Evolutionary conservation across 768 basidiomycete species (phyloP), one percentile per base, ranked within the genome.

Genomic region (Panellus pusillus): DNA sequence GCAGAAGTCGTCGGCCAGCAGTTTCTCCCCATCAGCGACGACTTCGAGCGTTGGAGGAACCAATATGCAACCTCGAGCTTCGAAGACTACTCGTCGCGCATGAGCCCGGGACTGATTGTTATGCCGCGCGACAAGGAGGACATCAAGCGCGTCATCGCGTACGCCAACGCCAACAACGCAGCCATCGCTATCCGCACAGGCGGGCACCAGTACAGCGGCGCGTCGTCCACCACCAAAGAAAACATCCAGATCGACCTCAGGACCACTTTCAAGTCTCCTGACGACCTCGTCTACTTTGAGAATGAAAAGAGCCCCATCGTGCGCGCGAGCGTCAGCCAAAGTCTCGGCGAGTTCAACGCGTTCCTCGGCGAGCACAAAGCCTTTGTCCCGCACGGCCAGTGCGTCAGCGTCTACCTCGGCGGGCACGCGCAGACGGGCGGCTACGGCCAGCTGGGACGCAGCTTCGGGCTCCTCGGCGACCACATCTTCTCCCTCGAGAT

Each of bases 121-220:
- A 19, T 49, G 47, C 46, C 54, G 38, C 31, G 4, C 35, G 13
- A 13, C 47, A 55, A 48, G 41, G 42, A 36, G 18, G 54, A 55
- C 37, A 44, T 55, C 32, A 48, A 49, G 41, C 13, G 24, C 15
- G 43, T 32, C 29, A 49, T 55, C 36, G 40, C 41, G n/a, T 55
- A 27, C 42, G 54, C 54, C 7, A 44, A 43, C 17, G 40, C 39
- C 17, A 28, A 49, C 17, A 38, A 49, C 14, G 43, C 38, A 27
- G 47, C 54, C 32, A 43, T 55, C 47, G 47, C 47, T 29, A 49
- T 55, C 40, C 54, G 47, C 15, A 55, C 47, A n/a, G 54, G 54
- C 13, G 54, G 54, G 15, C 54, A 55, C 41, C 54, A 55, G 35
- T 55, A 55, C 41, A 55, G 54, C 41, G 54, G 54, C 4, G 54